Conservation (phyloP, 805 yeast species). For the Candida ovalis region DNA sequence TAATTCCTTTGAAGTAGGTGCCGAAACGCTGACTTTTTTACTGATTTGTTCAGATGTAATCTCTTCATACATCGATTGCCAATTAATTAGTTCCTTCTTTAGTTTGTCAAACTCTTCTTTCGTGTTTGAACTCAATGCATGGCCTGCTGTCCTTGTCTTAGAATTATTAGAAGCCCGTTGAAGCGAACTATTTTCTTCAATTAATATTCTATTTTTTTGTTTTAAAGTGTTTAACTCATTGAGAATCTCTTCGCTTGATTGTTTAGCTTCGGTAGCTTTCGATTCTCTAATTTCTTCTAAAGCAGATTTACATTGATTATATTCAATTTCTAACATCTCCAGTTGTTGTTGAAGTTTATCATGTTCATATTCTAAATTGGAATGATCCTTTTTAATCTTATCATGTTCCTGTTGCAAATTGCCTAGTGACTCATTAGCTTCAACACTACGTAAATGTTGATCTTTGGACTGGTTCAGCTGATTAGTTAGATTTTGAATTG, state of each 20-base stretch:
- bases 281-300: constrained; percentile 1
- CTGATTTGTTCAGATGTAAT: constrained; percentile 31
- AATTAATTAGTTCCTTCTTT: constrained; percentile 31
- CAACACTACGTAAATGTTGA: neutral
- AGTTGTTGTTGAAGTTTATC: constrained; percentile 4
- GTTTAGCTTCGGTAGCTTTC: neutral
- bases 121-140: neutral
- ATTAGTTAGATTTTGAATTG: neutral
- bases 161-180: neutral
- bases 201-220: neutral
- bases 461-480: neutral
- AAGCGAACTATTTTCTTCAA: neutral
- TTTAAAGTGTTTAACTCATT: neutral
- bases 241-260: neutral
- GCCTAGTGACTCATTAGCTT: neutral
- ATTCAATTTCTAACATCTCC: neutral
- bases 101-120: constrained; percentile 2
- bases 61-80: constrained; percentile 52
- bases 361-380: constrained; percentile 11
- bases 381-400: constrained; percentile 7
- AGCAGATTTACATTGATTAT: constrained; percentile 3
- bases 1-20: neutral
- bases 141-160: neutral
- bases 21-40: constrained; percentile 6
- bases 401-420: neutral